Base-by-base conservation (phyloP, 2,329 filamentous ascomycete genomes). In the Colletotrichum tanaceti region DNA sequence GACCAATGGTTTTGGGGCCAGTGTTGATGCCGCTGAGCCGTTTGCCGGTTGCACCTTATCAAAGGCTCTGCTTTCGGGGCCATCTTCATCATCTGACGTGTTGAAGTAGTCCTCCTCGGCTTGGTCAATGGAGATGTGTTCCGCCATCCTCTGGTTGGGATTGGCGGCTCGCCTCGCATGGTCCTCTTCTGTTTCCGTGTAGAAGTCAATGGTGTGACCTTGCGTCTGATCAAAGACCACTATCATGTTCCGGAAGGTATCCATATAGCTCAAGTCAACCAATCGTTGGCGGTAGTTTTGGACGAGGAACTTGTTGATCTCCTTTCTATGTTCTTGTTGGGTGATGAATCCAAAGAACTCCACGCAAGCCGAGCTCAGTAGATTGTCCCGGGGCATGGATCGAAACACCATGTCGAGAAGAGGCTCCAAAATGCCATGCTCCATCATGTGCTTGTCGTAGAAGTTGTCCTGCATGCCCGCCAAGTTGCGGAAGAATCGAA, bases 61-160 rank as follows among this genome's bases (percentile, higher is more conserved):
- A 52, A 74, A 76, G 20, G 75, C 70, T 58, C 74, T 74, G 72
- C 74, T 72, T 71, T 80, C 77, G 73, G 79, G 73, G 61, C 73
- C 73, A 65, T 80, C 73, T 71, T 84, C 82, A 70, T 90, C 83
- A 73, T 98, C 94, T 0, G 92, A 93, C 0, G 88, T 89, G 74
- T 97, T 95, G 86, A 97, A 98, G 79, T 98, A 99, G 50, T 95
- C 93, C 74, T 98, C 95, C 77, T 98, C 93, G 13, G 91, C 89
- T 6, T 90, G 86, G 76, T 98, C 95, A 75, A 94, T 87, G 0
- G 79, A 71, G 11, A 88, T 78, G 61, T 97, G 94, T 75, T 93
- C 93, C 77, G 97, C 86, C 52, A 85, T 88, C 78, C 91, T 91
- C 70, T 80, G 74, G 61, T 83, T 82, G 3, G 80, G 77, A 53